Conservation (phyloP, 805 yeast genomes). For the Suhomyces sp. region DNA sequence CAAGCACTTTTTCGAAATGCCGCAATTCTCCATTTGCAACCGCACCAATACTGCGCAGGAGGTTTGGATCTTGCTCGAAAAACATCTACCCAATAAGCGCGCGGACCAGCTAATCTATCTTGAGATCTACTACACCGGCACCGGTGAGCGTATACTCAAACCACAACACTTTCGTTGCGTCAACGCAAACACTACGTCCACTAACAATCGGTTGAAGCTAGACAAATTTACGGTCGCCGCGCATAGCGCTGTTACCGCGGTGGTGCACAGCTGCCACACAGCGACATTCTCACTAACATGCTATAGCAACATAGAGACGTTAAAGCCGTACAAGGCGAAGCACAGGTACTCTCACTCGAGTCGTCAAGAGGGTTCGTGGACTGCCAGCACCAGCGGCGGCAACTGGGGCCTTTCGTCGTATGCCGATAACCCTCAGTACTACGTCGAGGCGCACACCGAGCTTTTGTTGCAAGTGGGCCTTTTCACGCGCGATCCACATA, state of each 20-base stretch:
- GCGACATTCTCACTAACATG: slow-evolving; percentile 27
- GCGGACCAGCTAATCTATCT: slow-evolving; percentile 10
- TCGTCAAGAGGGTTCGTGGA: slow-evolving; percentile 45
- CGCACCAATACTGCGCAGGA: slow-evolving; percentile 19
- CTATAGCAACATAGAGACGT: slow-evolving; percentile 25
- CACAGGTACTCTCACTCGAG: slow-evolving; percentile 17
- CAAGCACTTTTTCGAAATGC: slow-evolving; percentile 27
- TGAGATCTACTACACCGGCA: slow-evolving; percentile 21
- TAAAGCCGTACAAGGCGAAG: slow-evolving; percentile 29
- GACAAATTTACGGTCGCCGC: slow-evolving; percentile 29
- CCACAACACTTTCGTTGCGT: slow-evolving; percentile 21
- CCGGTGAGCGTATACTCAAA: slow-evolving; percentile 29
- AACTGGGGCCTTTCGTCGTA: slow-evolving; percentile 48
- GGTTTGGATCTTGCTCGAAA: slow-evolving; percentile 51
- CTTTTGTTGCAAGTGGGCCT: background rate
- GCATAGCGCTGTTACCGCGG: slow-evolving; percentile 24
- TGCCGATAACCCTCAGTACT: slow-evolving; percentile 55
- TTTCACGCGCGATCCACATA: background rate
- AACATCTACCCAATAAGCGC: slow-evolving; percentile 32
- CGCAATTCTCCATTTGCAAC: slow-evolving; percentile 45
- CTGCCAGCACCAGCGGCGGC: slow-evolving; percentile 48
- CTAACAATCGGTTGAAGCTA: slow-evolving; percentile 38
- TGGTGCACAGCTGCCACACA: slow-evolving; percentile 12
- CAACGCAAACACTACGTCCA: slow-evolving; percentile 17
- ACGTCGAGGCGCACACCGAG: slow-evolving; percentile 13